Evolutionary conservation across 495 filamentous ascomycete genomes (phyloP).

Genomic region (Penicillium robsamsonii): DNA sequence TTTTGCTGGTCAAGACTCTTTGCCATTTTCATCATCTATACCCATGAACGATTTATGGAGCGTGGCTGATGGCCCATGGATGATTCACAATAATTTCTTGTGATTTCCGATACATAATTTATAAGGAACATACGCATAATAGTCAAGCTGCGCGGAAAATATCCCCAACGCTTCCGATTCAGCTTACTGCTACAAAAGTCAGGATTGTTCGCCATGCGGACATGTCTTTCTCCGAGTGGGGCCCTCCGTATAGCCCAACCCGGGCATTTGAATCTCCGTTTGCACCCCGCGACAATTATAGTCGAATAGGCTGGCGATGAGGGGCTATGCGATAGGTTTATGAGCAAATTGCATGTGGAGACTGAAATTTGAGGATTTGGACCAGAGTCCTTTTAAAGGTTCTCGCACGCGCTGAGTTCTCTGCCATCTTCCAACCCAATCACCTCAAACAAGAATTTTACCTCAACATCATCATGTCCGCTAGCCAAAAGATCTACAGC

Average conservation of each 20-base stretch:
- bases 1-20: slow-evolving; percentile 15
- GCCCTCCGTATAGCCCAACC: neutral
- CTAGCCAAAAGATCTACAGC: slow-evolving; percentile 35
- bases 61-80: slow-evolving; percentile 43
- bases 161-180: neutral
- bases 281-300: slow-evolving; percentile 7
- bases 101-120: neutral
- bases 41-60: slow-evolving; percentile 39
- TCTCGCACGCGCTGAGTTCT: slow-evolving; percentile 15
- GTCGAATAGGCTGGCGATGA: slow-evolving; percentile 9
- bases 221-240: slow-evolving; percentile 20
- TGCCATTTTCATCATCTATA: slow-evolving; percentile 23
- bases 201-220: slow-evolving; percentile 12
- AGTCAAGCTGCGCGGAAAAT: neutral
- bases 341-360: slow-evolving; percentile 10
- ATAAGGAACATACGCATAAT: neutral
- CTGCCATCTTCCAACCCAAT: slow-evolving; percentile 1
- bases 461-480: slow-evolving; percentile 16
- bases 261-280: slow-evolving; percentile 20
- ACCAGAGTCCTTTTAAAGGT: slow-evolving; percentile 10
- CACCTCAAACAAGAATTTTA: slow-evolving; percentile 1
- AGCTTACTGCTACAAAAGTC: slow-evolving; percentile 1
- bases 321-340: slow-evolving; percentile 7
- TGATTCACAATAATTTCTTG: slow-evolving; percentile 34
- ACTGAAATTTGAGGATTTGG: neutral